Base-by-base conservation (phyloP, 176 grass and related monocot species). In the Oryza glumipatula region DNA sequence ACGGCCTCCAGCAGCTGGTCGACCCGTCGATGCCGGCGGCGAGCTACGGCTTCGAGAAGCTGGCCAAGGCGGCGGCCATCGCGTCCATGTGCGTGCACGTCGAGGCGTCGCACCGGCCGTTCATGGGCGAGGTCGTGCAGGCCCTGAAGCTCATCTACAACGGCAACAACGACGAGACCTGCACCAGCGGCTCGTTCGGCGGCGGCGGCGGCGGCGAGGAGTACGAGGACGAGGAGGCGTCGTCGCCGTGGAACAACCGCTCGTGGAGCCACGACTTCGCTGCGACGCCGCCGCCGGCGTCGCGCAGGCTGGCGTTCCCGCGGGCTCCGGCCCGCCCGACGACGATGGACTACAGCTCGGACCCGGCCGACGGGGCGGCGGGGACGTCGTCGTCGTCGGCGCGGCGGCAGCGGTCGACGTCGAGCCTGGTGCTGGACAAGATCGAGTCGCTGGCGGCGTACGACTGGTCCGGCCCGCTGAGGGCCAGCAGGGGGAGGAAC, bases 71-170 rank as follows among this genome's bases (percentile, higher is more conserved):
- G 28, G 93, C 96, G 56, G 88, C 93, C 45, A 91, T 99, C 68
- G 96, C 96, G 9, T 94, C 91, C 44, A 99, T 96, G 93, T 99
- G 96, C 78, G 90, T 99, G 21, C 91, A 94, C 65, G 71, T 84
- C 9, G 96, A 99, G 79, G 87, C 91, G 56, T 86, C 93, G 39
- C 89, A 99, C 63, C 89, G 96, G 49, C 96, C 96, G 61, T 99
- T 99, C 88, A 99, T 96, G 96, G 96, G 96, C 47, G 96, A 99
- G 89, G 96, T 96, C 43, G 96, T 99, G 61, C 96, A 99, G 88
- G 96, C 96, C 72, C 78, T 99, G 86, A 99, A 99, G 84, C 88
- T 99, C 26, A 87, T 96, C 73, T 92, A 88, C 88, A 91, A 78
- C 43, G 89, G 80, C 81, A 81, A 60, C 81, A 81, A 60, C 58